Percentiles rank a stretch among this genome's conserved stretches.
These are phyloP conservation scores for Mucor racemosus DNA, from an alignment of 371 early-diverging fungal species.

Conservation along the genomic window DNA sequence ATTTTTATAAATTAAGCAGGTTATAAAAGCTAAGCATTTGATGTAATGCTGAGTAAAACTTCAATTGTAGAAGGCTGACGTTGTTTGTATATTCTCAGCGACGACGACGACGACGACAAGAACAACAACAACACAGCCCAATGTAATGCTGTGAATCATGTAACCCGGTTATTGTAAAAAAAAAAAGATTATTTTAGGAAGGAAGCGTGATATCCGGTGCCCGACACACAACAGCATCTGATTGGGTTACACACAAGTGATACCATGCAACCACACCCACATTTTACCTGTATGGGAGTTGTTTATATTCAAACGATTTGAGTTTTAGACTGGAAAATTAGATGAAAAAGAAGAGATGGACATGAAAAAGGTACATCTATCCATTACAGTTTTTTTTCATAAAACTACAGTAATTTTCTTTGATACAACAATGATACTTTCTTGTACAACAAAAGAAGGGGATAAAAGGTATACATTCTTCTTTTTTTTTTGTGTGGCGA, in stretches of 20 bases:
- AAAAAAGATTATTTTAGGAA: constrained; percentile 22
- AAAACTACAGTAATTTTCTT: no score
- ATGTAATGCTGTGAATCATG: no score
- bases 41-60: not conserved
- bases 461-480: not conserved
- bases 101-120: not conserved
- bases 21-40: not conserved
- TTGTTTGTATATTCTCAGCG: not conserved
- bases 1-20: no score
- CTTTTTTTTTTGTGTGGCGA: constrained; percentile 5
- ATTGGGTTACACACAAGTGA: constrained; percentile 7
- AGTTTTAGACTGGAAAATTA: not conserved
- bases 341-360: not conserved
- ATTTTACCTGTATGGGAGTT: not conserved
- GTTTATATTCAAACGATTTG: not conserved
- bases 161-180: not conserved
- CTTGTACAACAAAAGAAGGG: not conserved
- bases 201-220: constrained; percentile 27
- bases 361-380: not conserved
- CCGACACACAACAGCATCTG: constrained; percentile 14
- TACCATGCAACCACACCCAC: constrained; percentile 11
- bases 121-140: not conserved
- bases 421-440: no score
- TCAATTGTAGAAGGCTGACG: not conserved
- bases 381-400: no score